A percentile compares a stretch with the other conserved stretches of the same genome.
phyloP scores from a whole-genome alignment of 208 protist species.

The Naegleria fowleri region DNA sequence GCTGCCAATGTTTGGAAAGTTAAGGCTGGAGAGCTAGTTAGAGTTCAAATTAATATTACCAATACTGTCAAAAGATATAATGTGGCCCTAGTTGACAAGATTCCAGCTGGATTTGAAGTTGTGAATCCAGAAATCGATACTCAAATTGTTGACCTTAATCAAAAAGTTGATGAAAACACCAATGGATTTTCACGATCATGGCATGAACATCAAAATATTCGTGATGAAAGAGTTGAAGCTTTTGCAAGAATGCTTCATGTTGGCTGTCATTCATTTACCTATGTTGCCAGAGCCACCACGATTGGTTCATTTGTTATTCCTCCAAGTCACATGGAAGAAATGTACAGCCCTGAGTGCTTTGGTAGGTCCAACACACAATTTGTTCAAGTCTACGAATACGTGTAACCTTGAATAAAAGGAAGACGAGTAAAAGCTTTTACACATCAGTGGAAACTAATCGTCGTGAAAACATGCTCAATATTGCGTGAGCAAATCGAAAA shows the following conservation, averaged over 20 bases:
- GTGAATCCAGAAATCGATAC: background rate
- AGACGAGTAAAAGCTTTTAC: no score
- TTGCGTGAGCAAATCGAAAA: no score
- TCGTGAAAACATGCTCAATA: no score
- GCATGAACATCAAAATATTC: conserved; percentile 28
- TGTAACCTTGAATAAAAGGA: no score
- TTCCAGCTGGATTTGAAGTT: background rate
- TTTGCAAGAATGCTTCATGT: background rate
- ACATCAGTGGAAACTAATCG: no score
- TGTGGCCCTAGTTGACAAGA: conserved; percentile 3
- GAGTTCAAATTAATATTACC: background rate
- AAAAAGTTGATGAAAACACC: background rate
- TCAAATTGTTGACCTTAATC: no score
- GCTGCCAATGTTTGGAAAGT: background rate
- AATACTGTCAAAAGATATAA: background rate
- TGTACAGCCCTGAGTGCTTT: conserved; percentile 23
- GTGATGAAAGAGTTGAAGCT: conserved; percentile 28
- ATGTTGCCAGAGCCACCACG: background rate
- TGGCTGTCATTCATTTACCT: background rate
- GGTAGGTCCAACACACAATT: background rate
- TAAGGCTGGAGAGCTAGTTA: background rate
- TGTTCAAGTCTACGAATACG: background rate
- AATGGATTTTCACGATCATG: background rate
- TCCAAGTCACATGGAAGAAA: conserved; percentile 8
- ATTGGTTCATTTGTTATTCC: conserved; percentile 2